Evolutionary conservation across 2,329 filamentous ascomycete genomes (phyloP).

Genomic region (Colletotrichum simmondsii): DNA sequence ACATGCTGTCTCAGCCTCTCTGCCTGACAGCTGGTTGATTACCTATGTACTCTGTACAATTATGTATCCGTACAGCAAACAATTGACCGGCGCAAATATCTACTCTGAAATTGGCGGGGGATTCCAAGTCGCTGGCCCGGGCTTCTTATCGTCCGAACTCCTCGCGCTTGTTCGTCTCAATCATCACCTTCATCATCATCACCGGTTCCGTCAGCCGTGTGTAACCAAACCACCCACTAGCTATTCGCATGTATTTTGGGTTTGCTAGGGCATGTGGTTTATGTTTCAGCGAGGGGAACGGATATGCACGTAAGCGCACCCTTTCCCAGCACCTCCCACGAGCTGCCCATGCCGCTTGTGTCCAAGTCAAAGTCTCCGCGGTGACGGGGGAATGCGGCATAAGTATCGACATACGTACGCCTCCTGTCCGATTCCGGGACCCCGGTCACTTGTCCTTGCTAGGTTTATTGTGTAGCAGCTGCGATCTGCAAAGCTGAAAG

Average conservation of each 20-base stretch:
- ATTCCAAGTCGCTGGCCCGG: not conserved
- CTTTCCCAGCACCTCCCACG: not conserved
- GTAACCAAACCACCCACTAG: not conserved
- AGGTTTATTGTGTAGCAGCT: not conserved
- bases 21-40: not conserved
- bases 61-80: not conserved
- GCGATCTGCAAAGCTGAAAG: slow-evolving; percentile 10
- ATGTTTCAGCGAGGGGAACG: not conserved
- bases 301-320: not conserved
- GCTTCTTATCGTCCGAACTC: not conserved
- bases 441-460: slow-evolving; percentile 6
- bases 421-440: not conserved
- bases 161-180: not conserved
- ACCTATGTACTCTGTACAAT: too few species aligned
- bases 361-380: not conserved
- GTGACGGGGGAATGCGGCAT: not conserved
- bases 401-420: not conserved
- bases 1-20: not conserved
- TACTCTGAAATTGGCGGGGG: not conserved
- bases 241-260: not conserved
- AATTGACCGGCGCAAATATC: not conserved
- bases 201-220: not conserved
- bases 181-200: not conserved
- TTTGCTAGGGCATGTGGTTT: not conserved
- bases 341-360: not conserved